Evolutionary conservation across 306 rosid genomes (phyloP).

Genomic region (Vigna nakashimae): DNA sequence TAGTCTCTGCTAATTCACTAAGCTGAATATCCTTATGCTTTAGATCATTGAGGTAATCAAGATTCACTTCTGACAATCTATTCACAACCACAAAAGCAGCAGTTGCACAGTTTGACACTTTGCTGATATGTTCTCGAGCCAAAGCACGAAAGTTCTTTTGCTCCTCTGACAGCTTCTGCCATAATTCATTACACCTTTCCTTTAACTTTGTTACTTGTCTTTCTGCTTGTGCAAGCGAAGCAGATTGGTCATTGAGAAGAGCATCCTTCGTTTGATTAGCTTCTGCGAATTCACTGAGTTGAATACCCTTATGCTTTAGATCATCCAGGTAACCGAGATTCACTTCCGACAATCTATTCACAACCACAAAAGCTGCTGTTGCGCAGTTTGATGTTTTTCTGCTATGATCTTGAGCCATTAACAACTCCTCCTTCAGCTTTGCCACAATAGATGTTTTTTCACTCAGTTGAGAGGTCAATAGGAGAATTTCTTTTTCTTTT

Average conservation of each 20-base stretch:
- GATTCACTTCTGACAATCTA: slow-evolving; percentile 73
- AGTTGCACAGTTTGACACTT: slow-evolving; percentile 75
- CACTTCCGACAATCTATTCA: slow-evolving; percentile 76
- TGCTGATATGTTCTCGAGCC: slow-evolving; percentile 61
- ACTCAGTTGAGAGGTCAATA: slow-evolving; percentile 59
- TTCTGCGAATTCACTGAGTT: slow-evolving; percentile 61
- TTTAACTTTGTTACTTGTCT: slow-evolving; percentile 54
- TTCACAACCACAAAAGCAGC: slow-evolving; percentile 77
- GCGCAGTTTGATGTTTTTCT: slow-evolving; percentile 74
- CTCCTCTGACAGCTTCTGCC: slow-evolving; percentile 67
- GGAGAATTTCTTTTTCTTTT: slow-evolving; percentile 66
- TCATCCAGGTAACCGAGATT: slow-evolving; percentile 59
- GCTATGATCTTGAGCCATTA: slow-evolving; percentile 59
- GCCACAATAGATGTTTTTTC: slow-evolving; percentile 51
- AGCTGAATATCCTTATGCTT: slow-evolving; percentile 58
- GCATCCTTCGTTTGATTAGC: slow-evolving; percentile 61
- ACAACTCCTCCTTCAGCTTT: slow-evolving; percentile 61
- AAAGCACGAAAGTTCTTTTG: slow-evolving; percentile 41
- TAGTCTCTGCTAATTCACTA: slow-evolving; percentile 58
- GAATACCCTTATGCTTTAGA: slow-evolving; percentile 53
- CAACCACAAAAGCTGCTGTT: slow-evolving; percentile 72
- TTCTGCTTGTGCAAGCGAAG: slow-evolving; percentile 63
- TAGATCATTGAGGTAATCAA: slow-evolving; percentile 55
- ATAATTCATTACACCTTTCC: slow-evolving; percentile 57
- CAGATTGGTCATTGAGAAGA: slow-evolving; percentile 59